These are phyloP conservation scores for Penicillium robsamsonii DNA, from an alignment of 495 filamentous ascomycete species.

Conservation along the genomic window DNA sequence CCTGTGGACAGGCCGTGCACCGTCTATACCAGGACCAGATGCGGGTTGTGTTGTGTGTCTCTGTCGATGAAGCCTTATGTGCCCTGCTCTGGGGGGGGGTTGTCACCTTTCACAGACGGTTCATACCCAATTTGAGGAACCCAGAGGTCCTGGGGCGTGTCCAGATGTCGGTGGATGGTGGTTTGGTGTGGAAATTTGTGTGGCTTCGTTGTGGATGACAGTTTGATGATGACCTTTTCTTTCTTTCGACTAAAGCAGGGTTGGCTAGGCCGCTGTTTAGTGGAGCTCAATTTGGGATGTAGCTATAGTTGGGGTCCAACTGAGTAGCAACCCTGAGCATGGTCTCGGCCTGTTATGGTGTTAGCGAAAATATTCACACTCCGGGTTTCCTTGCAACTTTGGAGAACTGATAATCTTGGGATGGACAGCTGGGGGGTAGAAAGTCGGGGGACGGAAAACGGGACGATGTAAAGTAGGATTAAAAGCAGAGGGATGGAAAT, in stretches of 20 bases:
- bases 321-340: background rate
- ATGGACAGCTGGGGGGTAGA: background rate
- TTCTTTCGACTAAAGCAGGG: background rate
- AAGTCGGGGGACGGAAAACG: background rate
- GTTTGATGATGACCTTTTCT: background rate
- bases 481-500: background rate
- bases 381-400: background rate
- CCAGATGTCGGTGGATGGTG: background rate
- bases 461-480: background rate
- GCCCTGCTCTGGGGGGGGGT: conserved; percentile 2
- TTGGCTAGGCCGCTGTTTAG: conserved; percentile 1
- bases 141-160: background rate
- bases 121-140: background rate
- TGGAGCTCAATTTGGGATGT: background rate
- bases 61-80: background rate
- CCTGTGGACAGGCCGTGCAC: background rate
- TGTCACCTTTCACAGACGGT: background rate
- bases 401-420: background rate
- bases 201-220: background rate
- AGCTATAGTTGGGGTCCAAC: background rate
- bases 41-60: background rate
- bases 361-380: background rate
- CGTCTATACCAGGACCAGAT: background rate
- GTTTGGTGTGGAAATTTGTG: background rate
- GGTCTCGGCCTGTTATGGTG: background rate